A percentile compares a stretch with the other conserved stretches of the same genome.
phyloP scores from a whole-genome alignment of 768 basidiomycete genomes.

The Crucibulum laeve region DNA sequence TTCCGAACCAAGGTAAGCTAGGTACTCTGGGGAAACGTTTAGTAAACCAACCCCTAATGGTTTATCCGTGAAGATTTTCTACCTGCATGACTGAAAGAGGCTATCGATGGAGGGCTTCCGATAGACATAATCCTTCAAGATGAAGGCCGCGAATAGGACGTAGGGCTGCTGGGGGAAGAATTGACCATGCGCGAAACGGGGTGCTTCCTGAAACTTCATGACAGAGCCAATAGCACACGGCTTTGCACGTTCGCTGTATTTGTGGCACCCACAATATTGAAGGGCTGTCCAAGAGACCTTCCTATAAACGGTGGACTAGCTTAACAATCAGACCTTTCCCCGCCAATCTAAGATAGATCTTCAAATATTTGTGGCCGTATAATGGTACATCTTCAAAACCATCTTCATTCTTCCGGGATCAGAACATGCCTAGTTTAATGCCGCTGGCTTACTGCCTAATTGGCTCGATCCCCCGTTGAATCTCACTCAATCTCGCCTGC shows the following conservation, averaged over 20 bases:
- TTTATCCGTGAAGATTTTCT: not conserved
- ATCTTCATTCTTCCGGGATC: conserved; percentile 5
- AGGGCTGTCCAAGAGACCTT: too few relatives aligned
- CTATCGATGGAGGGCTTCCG: conserved; percentile 19
- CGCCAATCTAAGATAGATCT: too few relatives aligned
- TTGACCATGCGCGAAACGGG: conserved; percentile 14
- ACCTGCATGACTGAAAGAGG: not conserved
- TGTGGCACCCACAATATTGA: too few relatives aligned
- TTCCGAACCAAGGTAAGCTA: not conserved
- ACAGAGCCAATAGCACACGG: conserved; percentile 11
- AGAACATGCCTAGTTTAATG: not conserved
- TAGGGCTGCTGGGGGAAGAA: conserved; percentile 1
- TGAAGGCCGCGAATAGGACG: conserved; percentile 7
- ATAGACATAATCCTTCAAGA: conserved; percentile 17
- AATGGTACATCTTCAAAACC: not conserved
- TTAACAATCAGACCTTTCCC: too few relatives aligned
- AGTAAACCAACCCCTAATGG: not conserved
- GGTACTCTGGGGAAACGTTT: not conserved
- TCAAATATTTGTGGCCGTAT: too few relatives aligned
- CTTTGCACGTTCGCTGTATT: too few relatives aligned
- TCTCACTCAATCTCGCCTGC: not conserved
- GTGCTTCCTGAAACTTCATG: conserved; percentile 15
- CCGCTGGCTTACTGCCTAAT: not conserved
- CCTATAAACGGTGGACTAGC: too few relatives aligned
- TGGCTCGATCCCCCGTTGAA: not conserved